phyloP scores from a whole-genome alignment of 2,329 filamentous ascomycete genomes.

The Rachicladosporium sp. region DNA sequence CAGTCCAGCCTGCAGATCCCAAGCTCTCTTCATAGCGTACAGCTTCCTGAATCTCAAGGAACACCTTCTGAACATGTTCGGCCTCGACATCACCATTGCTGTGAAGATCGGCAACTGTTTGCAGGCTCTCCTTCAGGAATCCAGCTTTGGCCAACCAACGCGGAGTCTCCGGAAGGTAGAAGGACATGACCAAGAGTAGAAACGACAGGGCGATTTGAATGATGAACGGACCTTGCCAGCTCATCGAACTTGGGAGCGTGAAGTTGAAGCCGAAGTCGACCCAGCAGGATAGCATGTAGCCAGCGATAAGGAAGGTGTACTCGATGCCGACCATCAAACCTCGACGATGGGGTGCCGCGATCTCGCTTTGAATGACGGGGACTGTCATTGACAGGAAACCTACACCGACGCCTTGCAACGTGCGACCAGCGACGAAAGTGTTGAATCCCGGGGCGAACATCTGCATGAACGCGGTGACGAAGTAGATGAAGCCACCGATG shows the following conservation, averaged over 20 bases:
- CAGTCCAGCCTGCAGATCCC: conserved; percentile 89
- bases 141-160: conserved; percentile 41
- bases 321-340: conserved; percentile 92
- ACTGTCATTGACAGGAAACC: conserved; percentile 34
- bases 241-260: conserved; percentile 59
- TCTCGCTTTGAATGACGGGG: conserved; percentile 37
- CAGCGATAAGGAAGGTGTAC: conserved; percentile 87
- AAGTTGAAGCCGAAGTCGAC: conserved; percentile 90
- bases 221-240: conserved; percentile 74
- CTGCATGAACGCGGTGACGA: conserved; percentile 51
- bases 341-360: conserved; percentile 80
- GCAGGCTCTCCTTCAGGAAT: conserved; percentile 6
- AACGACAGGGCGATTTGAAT: conserved; percentile 89
- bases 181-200: conserved; percentile 65
- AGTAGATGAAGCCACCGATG: conserved; percentile 26
- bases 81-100: conserved; percentile 84
- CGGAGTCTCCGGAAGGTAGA: conserved; percentile 87
- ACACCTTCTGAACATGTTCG: conserved; percentile 88
- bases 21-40: conserved; percentile 78
- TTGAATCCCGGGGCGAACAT: conserved; percentile 64
- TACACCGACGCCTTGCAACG: conserved; percentile 33
- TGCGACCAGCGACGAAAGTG: conserved; percentile 53
- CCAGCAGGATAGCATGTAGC: conserved; percentile 89
- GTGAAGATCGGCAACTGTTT: conserved; percentile 70
- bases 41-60: conserved; percentile 82